Base-by-base conservation (phyloP, 2,329 filamentous ascomycete species). In the Aphanocladium album region DNA sequence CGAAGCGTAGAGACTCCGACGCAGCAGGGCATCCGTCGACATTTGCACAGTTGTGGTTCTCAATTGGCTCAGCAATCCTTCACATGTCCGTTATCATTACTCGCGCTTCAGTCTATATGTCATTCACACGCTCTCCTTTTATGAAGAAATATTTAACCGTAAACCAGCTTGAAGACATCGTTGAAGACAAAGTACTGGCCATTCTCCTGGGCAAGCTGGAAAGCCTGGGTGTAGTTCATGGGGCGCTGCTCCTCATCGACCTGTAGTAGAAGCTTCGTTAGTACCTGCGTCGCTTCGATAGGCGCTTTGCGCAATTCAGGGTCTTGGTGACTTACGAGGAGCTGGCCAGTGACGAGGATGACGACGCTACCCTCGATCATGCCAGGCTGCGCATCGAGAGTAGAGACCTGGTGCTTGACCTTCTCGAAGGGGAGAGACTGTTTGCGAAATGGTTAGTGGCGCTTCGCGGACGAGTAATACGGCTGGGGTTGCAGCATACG, bases 81-180 rank as follows among this genome's bases (percentile, higher is more conserved):
- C 45, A 46, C 23, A 45, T 5, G 37, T 33, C 47, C 49, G 33
- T 41, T 50, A 21, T 39, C 47, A 59, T 59, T 46, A 59, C 16
- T 46, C 19, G 27, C 39, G 50, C 50, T 33, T 50, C 19, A 27
- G 41, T 60, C 57, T 54, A 60, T 47, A 60, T 49, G 41, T 23
- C 57, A 41, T 54, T 54, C 37, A 39, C 21, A 47, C 43, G 11
- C 50, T 16, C 50, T 27, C 21, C 21, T 54, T 27, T 49, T 37
- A 33, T 11, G 11, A 35, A 25, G 25, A 46, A 37, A 23, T 25
- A 54, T 60, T 65, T 79, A 84, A 72, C 77, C 81, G 77, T 90
- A 93, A 68, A 96, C 84, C 64, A 98, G 85, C 78, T 90, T 90
- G 87, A 98, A 98, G 74, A 98, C 79, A 76, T 98, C 93, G 82